Conservation (phyloP, 768 basidiomycete species). For the Phanerochaete sordida region DNA sequence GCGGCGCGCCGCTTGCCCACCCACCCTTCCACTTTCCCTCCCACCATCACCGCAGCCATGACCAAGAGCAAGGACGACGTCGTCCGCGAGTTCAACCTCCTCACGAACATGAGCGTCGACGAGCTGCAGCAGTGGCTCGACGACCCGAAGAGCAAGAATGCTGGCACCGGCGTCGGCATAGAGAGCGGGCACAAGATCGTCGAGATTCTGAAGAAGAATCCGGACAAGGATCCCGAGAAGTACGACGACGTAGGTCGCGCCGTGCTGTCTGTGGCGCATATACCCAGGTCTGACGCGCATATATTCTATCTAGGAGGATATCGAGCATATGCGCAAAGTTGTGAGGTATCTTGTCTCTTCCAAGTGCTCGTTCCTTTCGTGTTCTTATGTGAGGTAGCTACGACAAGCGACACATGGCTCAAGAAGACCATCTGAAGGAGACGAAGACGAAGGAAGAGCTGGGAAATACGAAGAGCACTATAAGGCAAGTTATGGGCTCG, state of each 20-base stretch:
- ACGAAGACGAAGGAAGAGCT: conserved; percentile 28
- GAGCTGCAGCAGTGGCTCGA: conserved; percentile 30
- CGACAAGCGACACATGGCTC: conserved; percentile 29
- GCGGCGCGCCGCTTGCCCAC: neutral
- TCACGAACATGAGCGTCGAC: conserved; percentile 30
- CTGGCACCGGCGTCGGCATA: conserved; percentile 29
- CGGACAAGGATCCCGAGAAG: conserved; percentile 23
- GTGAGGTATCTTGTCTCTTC: conserved; percentile 18
- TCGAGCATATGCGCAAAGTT: conserved; percentile 32
- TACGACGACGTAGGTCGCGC: conserved; percentile 26
- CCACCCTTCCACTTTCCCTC: neutral
- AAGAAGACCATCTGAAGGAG: conserved; percentile 29
- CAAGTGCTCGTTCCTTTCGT: neutral
- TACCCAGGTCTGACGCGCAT: neutral
- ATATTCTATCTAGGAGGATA: conserved; percentile 23
- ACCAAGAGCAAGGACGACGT: conserved; percentile 27
- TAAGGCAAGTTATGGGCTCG: conserved; percentile 19
- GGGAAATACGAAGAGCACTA: conserved; percentile 30
- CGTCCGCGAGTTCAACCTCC: conserved; percentile 27
- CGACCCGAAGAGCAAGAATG: conserved; percentile 27
- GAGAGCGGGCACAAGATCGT: conserved; percentile 32
- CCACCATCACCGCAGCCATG: conserved; percentile 12
- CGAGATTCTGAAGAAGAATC: conserved; percentile 32
- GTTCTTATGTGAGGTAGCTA: conserved; percentile 16
- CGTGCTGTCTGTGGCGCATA: neutral